These are phyloP conservation scores for Gardenia jasminoides DNA, from an alignment of 257 asterid species.

Conservation along the genomic window DNA sequence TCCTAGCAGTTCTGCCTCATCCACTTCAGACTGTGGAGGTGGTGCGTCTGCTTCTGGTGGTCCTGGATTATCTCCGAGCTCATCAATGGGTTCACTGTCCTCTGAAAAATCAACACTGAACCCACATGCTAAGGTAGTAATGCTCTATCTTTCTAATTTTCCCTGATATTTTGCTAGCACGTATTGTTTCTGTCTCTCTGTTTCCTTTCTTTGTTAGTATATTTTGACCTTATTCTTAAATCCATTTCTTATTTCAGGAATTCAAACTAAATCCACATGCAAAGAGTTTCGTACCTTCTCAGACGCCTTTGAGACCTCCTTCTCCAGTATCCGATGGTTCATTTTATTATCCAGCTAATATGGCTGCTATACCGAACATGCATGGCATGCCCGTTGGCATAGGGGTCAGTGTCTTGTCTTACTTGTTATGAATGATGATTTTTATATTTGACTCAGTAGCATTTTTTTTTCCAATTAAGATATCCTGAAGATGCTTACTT, in stretches of 20 bases:
- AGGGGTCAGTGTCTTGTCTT: conserved; percentile 55
- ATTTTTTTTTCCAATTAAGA: background rate
- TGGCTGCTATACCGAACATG: conserved; percentile 66
- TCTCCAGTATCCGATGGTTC: conserved; percentile 83
- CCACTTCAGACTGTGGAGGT: conserved; percentile 69
- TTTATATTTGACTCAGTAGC: background rate
- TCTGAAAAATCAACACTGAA: conserved; percentile 87
- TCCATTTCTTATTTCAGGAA: conserved; percentile 48
- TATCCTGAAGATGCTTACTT: background rate
- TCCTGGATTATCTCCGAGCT: conserved; percentile 74
- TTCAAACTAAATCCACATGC: conserved; percentile 88
- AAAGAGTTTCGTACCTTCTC: conserved; percentile 76
- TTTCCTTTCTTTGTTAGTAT: conserved; percentile 1
- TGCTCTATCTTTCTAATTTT: background rate
- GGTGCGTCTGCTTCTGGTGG: conserved; percentile 64
- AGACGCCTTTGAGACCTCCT: conserved; percentile 64
- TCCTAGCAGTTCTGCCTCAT: conserved; percentile 64
- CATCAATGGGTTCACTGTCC: conserved; percentile 79
- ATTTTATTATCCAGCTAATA: conserved; percentile 77
- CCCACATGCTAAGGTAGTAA: conserved; percentile 87
- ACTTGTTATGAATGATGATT: background rate
- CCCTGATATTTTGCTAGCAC: background rate
- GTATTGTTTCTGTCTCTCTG: background rate
- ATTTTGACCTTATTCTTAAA: background rate
- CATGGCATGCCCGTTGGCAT: conserved; percentile 82